Evolutionary conservation across 2,329 filamentous ascomycete species (phyloP), one percentile per base, ranked within the genome.

Genomic region (Microcera coccophila): DNA sequence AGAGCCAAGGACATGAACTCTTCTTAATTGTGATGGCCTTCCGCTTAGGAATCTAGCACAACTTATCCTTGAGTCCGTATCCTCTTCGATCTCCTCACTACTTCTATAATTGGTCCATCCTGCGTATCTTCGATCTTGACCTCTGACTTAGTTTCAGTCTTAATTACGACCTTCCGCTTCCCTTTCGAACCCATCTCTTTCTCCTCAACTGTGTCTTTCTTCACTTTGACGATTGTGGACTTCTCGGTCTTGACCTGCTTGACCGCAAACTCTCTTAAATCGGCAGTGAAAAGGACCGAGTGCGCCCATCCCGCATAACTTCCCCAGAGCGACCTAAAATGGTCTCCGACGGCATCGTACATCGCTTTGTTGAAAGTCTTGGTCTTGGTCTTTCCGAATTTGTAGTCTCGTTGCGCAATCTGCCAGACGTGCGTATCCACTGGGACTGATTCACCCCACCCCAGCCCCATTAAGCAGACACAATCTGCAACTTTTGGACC

Each of bases 361-460:
- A 88, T 90, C 31, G 77, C 79, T 61, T 94, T 94, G 12, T 85
- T 96, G 49, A 98, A 75, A 36, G 88, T 91, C 60, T 90, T 91
- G 48, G 67, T 86, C 60, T 90, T 93, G 8, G 80, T 81, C 60
- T 88, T 91, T 5, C 88, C 87, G 57, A 98, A 95, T 45, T 84
- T 90, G 69, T 98, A 98, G 65, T 98, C 93, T 40, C 93, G 78
- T 63, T 94, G 88, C 1, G 93, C 94, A 60, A 98, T 97, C 70
- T 97, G 90, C 91, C 90, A 97, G 11, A 98, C 89, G 67, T 98
- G 94, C 1, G 94, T 98, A 65, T 98, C 93, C 22, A 98, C 87
- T 0, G 93, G 93, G 1, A 98, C 90, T 3, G 90, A 84, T 66
- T 97, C 91, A 22, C 86, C 86, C 91, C 94, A 98, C 20, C 90